A percentile compares a stretch with the other conserved stretches of the same genome.
Conservation (phyloP, 1,284 basidiomycete genomes). For the Rhodotorula sp. region DNA sequence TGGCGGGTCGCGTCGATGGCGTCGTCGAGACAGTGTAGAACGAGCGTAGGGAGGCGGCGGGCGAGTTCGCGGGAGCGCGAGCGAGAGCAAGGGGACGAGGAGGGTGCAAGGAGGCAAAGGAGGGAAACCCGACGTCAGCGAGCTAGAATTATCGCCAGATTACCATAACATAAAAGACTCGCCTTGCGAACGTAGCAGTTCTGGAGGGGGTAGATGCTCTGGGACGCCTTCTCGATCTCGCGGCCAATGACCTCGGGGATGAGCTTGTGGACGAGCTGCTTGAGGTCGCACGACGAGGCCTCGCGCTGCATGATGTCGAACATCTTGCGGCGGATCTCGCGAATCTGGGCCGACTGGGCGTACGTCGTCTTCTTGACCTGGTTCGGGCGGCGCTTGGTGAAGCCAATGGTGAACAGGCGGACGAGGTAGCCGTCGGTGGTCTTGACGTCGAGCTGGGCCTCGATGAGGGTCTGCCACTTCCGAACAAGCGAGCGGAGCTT, state of each 20-base stretch:
- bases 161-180: conserved; percentile 52
- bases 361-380: conserved; percentile 99
- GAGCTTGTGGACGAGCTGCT: conserved; percentile 78
- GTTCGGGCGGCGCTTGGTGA: conserved; percentile 94
- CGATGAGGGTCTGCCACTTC: conserved; percentile 99
- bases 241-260: conserved; percentile 98
- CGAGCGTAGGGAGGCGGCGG: neutral
- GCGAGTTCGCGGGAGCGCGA: no score
- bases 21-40: neutral
- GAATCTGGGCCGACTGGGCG: conserved; percentile 90
- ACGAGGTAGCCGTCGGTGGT: conserved; percentile 99
- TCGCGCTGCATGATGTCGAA: conserved; percentile 99
- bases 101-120: neutral
- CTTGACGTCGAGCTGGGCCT: conserved; percentile 98
- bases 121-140: neutral
- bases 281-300: conserved; percentile 91
- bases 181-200: conserved; percentile 97
- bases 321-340: conserved; percentile 99
- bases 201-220: conserved; percentile 96
- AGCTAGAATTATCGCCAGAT: neutral
- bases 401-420: conserved; percentile 97
- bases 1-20: no score
- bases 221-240: conserved; percentile 98
- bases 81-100: neutral
- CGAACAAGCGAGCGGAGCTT: conserved; percentile 99